A percentile compares a stretch with the other conserved stretches of the same genome.
Conservation (phyloP, 192 early-diverging fungal genomes). For the Bifiguratus adelaidae region DNA sequence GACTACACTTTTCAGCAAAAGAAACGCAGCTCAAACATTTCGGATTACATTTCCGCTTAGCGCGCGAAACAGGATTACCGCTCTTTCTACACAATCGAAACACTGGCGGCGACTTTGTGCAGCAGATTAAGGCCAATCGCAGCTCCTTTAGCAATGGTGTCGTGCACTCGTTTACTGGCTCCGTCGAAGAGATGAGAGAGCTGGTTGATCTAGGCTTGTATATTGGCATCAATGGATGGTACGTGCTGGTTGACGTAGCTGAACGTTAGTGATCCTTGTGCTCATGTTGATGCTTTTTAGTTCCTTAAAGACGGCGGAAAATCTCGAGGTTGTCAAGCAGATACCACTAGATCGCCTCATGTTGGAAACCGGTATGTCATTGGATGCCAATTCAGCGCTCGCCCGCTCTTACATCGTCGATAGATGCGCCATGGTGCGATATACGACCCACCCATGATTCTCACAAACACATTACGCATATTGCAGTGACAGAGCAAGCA, state of each 20-base stretch:
- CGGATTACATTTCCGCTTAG: constrained; percentile 68
- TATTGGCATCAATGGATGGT: constrained; percentile 95
- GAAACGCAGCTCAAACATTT: constrained; percentile 72
- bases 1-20: constrained; percentile 71
- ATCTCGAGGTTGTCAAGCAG: constrained; percentile 53
- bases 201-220: constrained; percentile 60
- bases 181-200: constrained; percentile 47
- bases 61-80: constrained; percentile 65
- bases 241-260: background rate
- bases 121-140: constrained; percentile 43
- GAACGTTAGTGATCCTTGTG: too few relatives aligned
- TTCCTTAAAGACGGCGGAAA: constrained; percentile 82
- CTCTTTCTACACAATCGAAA: constrained; percentile 91
- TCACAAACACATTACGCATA: constrained; percentile 32
- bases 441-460: constrained; percentile 82
- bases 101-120: constrained; percentile 68
- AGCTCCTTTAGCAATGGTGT: constrained; percentile 58
- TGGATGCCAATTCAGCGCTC: background rate
- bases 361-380: constrained; percentile 70
- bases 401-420: background rate
- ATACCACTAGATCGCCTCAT: constrained; percentile 77
- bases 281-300: too few relatives aligned
- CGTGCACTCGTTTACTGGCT: constrained; percentile 86
- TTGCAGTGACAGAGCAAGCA: constrained; percentile 12
- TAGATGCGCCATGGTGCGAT: constrained; percentile 88